Evolutionary conservation across 768 basidiomycete species (phyloP).

Genomic region (Boletus pseudo-olivaceus): DNA sequence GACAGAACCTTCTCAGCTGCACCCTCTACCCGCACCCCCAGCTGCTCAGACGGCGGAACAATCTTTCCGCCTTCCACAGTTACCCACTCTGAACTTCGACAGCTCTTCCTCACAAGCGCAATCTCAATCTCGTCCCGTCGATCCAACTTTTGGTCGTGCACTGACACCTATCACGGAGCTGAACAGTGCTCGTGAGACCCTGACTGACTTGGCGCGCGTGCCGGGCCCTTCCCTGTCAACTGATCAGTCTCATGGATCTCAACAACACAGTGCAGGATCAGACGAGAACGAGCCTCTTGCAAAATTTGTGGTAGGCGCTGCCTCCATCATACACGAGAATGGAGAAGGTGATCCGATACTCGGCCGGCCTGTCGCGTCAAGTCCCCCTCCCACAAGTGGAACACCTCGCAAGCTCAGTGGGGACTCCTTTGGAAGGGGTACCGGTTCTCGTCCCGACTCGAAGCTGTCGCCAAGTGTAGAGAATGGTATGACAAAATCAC

Average conservation of each 20-base stretch:
- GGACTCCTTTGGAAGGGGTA: constrained; percentile 32
- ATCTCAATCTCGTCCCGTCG: constrained; percentile 15
- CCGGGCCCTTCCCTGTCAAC: constrained; percentile 13
- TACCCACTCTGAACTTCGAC: constrained; percentile 61
- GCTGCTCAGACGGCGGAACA: constrained; percentile 8
- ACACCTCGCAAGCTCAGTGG: constrained; percentile 30
- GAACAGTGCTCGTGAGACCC: constrained; percentile 31
- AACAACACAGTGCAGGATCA: constrained; percentile 19
- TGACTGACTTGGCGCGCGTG: constrained; percentile 15
- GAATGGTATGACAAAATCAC: constrained; percentile 15
- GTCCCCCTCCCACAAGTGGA: constrained; percentile 26
- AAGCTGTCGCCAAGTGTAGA: constrained; percentile 32
- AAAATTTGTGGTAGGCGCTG: constrained; percentile 10
- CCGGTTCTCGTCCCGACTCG: constrained; percentile 39
- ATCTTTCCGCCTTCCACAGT: constrained; percentile 36
- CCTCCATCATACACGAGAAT: constrained; percentile 19
- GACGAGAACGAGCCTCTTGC: constrained; percentile 27
- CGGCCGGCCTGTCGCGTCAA: constrained; percentile 18
- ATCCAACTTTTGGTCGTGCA: constrained; percentile 27
- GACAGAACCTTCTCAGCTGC: constrained; percentile 24
- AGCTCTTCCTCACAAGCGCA: constrained; percentile 14
- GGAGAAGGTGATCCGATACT: constrained; percentile 16
- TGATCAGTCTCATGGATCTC: constrained; percentile 16
- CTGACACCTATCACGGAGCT: constrained; percentile 70
- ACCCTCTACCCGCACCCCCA: constrained; percentile 24